Evolutionary conservation across 208 protist species (phyloP), one percentile per base, ranked within the genome.

Genomic region (Leishmania aethiopica): DNA sequence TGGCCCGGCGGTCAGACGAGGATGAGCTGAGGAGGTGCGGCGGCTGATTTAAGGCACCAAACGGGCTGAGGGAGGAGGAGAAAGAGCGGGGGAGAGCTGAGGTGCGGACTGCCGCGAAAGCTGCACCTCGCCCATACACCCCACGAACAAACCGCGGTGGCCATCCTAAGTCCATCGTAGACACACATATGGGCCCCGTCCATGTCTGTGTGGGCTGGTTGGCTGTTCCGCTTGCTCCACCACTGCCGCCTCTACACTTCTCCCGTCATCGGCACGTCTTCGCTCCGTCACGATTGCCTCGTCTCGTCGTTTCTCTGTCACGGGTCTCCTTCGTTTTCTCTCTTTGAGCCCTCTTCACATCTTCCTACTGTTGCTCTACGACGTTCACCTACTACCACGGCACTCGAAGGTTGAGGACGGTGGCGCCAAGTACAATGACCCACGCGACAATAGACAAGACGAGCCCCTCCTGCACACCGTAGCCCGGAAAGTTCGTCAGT

Each of bases 381-480:
- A 13, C 74, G 4, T n/a, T 49, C 74, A 62, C 28, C 53, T 86
- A 73, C 0, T 82, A 77, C 89, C 88, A 90, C 37, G 87, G 85
- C 8, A 93, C 76, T 5, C 86, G 51, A n/a, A 93, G 79, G 85
- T 95, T 93, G 5, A 86, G 57, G 17, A 92, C 62, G 17, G 84
- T 70, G 37, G 87, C 90, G 3, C 53, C 47, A 17, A 86, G 71
- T 47, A 59, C 79, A 7, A 89, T 60, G 49, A 90, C 66, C 90
- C 89, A 92, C 45, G 77, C 88, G 25, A 94, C 55, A 62, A 92
- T 93, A 32, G 78, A 47, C 19, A 93, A 78, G 37, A 86, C 79
- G 22, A 95, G 75, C 53, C 90, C 88, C 77, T 94, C 89, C 49
- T 86, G 80, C 35, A 94, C 82, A 15, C 88, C 84, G 76, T 93